Base-by-base conservation (phyloP, 2,329 filamentous ascomycete genomes). In the Cladorrhinum sp. region DNA sequence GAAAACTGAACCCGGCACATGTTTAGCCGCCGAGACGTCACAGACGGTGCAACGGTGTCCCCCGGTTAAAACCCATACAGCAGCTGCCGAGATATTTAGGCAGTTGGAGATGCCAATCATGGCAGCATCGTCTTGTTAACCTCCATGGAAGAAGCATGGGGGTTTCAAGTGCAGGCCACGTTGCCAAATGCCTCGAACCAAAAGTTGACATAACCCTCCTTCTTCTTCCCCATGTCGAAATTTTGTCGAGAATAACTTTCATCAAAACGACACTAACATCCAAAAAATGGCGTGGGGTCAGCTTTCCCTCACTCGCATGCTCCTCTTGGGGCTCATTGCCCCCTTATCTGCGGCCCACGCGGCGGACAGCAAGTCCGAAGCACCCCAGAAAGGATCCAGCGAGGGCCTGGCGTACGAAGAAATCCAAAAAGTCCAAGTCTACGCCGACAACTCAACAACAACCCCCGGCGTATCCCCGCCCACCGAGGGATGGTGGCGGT, bases 401-500 rank as follows among this genome's bases (percentile, higher is more conserved):
- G 65, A 68, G 2, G 66, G 64, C 3, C 62, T 68, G 1, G 66
- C 63, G 12, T 68, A 64, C 51, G 67, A 69, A 8, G 18, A 61
- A 23, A 68, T 69, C 39, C 21, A 66, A 18, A 67, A 66, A 20
- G 23, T 24, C 10, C 12, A 62, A 6, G 39, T 66, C 28, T 68
- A 64, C 64, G 60, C 67, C 55, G 50, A 49, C 61, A 69, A 69
- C 53, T 33, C 57, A 9, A 69, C 66, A 12, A 49, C 50, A 1
- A 8, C 24, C 2, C 48, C 55, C 18, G 42, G 42, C 2, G n/a
- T 46, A 18, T 12, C 28, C 0, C 63, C 66, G 1, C 65, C 66
- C 3, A 60, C 64, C 5, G 20, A 63, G 8, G 68, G 68, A 0
- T 71, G 69, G 69, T 68, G 66, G 61, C 53, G 65, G 3, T 66